Conservation (phyloP, 495 filamentous ascomycete species). For the Neurospora hispaniola region DNA sequence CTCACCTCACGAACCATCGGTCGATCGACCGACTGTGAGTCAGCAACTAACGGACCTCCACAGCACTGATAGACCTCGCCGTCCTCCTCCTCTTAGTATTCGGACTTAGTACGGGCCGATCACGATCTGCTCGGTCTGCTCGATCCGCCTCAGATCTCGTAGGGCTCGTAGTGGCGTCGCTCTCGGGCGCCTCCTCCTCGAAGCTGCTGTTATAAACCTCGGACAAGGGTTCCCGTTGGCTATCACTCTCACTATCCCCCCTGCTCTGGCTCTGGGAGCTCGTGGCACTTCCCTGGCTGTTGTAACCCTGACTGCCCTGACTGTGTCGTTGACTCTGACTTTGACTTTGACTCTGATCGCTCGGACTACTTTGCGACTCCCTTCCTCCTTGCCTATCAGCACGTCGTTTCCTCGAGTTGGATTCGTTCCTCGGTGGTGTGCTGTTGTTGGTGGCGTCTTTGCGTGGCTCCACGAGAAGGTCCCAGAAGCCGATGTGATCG, state of each 20-base stretch:
- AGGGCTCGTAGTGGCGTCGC: neutral
- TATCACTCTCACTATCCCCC: neutral
- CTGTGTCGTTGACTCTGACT: neutral
- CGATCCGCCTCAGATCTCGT: neutral
- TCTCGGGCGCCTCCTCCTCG: slow-evolving; percentile 12
- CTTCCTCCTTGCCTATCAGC: slow-evolving; percentile 4
- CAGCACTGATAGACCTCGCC: slow-evolving; percentile 6
- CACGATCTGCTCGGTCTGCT: slow-evolving; percentile 6
- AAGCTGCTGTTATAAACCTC: slow-evolving; percentile 25
- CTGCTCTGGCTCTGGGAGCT: neutral
- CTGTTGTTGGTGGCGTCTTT: neutral
- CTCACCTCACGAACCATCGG: neutral
- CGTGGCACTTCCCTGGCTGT: neutral
- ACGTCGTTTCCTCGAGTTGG: slow-evolving; percentile 2
- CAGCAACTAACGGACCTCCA: slow-evolving; percentile 21
- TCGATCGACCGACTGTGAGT: neutral
- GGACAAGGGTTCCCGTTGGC: slow-evolving; percentile 10
- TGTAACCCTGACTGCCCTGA: neutral
- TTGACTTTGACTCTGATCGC: neutral
- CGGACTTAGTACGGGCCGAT: slow-evolving; percentile 20
- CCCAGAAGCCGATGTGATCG: slow-evolving; percentile 26
- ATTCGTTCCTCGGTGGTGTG: neutral
- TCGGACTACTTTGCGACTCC: neutral
- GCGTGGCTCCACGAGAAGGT: slow-evolving; percentile 13
- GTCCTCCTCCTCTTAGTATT: slow-evolving; percentile 24